These are phyloP conservation scores for Cucumis hystrix DNA, from an alignment of 306 rosid species.

Conservation along the genomic window DNA sequence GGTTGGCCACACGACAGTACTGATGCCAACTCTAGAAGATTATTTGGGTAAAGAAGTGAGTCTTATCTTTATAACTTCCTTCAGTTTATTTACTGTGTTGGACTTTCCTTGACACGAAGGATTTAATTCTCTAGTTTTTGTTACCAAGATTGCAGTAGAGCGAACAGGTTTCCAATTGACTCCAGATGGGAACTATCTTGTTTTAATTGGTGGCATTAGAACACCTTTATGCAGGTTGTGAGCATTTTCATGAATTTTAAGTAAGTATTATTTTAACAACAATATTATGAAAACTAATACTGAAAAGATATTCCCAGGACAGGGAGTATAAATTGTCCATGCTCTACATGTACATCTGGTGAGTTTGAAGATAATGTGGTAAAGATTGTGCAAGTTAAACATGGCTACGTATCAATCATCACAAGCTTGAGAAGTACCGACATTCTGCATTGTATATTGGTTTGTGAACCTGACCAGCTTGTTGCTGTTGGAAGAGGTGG, in stretches of 20 bases:
- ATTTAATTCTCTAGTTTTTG: neutral
- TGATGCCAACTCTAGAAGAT: slow-evolving; percentile 40
- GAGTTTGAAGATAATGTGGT: slow-evolving; percentile 41
- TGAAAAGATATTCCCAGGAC: slow-evolving; percentile 31
- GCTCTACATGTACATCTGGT: slow-evolving; percentile 57
- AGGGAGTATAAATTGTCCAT: slow-evolving; percentile 44
- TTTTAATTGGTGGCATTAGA: slow-evolving; percentile 56
- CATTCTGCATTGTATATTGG: slow-evolving; percentile 34
- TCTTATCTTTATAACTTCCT: slow-evolving; percentile 9
- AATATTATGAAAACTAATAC: slow-evolving; percentile 5
- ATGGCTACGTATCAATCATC: slow-evolving; percentile 55
- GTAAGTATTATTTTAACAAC: slow-evolving; percentile 6
- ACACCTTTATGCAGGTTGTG: slow-evolving; percentile 75
- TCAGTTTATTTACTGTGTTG: neutral
- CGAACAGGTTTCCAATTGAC: slow-evolving; percentile 54
- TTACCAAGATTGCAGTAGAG: slow-evolving; percentile 41
- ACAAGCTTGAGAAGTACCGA: slow-evolving; percentile 45
- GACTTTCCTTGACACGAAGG: neutral
- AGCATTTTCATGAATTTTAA: slow-evolving; percentile 16
- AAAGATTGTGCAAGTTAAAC: slow-evolving; percentile 64
- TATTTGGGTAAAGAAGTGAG: slow-evolving; percentile 49
- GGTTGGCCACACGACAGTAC: slow-evolving; percentile 45
- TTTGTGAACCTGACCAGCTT: slow-evolving; percentile 63
- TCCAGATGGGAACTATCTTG: slow-evolving; percentile 59
- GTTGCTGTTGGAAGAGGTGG: slow-evolving; percentile 79